phyloP scores from a whole-genome alignment of 1,284 basidiomycete species.

The Bjerkandera adusta region DNA sequence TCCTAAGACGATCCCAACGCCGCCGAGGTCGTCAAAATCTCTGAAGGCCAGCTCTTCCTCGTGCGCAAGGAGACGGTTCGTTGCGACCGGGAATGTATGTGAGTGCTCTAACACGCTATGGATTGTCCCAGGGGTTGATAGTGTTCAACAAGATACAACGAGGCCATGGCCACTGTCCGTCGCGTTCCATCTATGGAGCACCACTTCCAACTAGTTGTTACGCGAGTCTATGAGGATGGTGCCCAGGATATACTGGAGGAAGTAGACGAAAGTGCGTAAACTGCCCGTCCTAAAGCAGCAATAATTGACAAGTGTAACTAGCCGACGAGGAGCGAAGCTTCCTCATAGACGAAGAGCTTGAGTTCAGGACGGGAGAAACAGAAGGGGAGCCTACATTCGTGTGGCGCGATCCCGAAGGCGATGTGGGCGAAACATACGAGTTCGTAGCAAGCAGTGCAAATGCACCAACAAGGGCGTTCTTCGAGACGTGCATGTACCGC shows the following conservation, averaged over 20 bases:
- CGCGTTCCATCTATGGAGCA: conserved; percentile 80
- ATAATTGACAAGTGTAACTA: conserved; percentile 28
- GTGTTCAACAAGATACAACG: conserved; percentile 72
- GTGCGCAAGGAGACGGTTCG: conserved; percentile 90
- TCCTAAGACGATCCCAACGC: conserved; percentile 78
- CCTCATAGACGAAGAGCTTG: conserved; percentile 85
- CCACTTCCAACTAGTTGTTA: conserved; percentile 96
- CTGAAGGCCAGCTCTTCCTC: conserved; percentile 89
- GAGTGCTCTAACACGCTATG: conserved; percentile 33
- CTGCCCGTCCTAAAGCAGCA: not conserved
- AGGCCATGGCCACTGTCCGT: conserved; percentile 93
- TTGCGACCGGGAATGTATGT: conserved; percentile 97
- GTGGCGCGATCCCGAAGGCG: conserved; percentile 89
- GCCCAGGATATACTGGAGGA: conserved; percentile 94
- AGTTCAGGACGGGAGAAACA: conserved; percentile 75
- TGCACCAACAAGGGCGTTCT: conserved; percentile 81
- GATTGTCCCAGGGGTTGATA: conserved; percentile 2
- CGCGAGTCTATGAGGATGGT: conserved; percentile 92
- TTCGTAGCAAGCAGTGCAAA: conserved; percentile 81
- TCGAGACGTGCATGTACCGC: conserved; percentile 91
- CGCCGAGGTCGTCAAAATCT: conserved; percentile 92
- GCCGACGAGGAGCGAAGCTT: conserved; percentile 92
- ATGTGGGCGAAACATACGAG: conserved; percentile 79
- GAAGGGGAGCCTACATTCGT: conserved; percentile 84
- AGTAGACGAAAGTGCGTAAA: conserved; percentile 86